Conservation (phyloP, 2,329 filamentous ascomycete species). For the Aspergillus fischeri region DNA sequence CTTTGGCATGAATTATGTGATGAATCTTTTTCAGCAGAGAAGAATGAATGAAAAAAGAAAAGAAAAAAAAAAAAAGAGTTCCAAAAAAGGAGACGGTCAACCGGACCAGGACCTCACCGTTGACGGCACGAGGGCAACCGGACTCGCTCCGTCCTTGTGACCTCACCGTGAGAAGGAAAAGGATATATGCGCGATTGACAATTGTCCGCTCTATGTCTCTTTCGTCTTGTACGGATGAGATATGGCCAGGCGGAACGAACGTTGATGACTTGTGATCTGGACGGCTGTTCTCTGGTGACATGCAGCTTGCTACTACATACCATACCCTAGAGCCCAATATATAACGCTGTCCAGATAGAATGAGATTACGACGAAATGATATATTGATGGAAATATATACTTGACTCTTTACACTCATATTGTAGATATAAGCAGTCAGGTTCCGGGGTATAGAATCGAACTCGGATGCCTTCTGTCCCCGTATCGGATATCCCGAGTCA, state of each 20-base stretch:
- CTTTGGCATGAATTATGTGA: constrained; percentile 7
- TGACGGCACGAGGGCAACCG: constrained; percentile 9
- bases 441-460: not conserved
- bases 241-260: not conserved
- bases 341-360: not conserved
- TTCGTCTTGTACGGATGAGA: too few relatives aligned
- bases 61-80: not conserved
- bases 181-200: not conserved
- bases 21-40: not conserved
- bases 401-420: not conserved
- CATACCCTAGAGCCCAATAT: not conserved
- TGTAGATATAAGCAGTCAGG: too few relatives aligned
- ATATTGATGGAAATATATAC: not conserved
- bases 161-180: not conserved
- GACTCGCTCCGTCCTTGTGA: constrained; percentile 12
- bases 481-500: not conserved
- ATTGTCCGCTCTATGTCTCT: not conserved
- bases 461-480: not conserved
- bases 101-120: constrained; percentile 1
- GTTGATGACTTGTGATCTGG: not conserved
- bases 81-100: constrained; percentile 6
- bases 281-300: not conserved
- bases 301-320: not conserved
- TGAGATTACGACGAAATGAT: not conserved
- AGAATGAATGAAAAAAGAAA: constrained; percentile 3